A percentile compares a stretch with the other conserved stretches of the same genome.
Evolutionary conservation across 2,329 filamentous ascomycete genomes (phyloP).

Genomic region (Aureobasidium sp.): DNA sequence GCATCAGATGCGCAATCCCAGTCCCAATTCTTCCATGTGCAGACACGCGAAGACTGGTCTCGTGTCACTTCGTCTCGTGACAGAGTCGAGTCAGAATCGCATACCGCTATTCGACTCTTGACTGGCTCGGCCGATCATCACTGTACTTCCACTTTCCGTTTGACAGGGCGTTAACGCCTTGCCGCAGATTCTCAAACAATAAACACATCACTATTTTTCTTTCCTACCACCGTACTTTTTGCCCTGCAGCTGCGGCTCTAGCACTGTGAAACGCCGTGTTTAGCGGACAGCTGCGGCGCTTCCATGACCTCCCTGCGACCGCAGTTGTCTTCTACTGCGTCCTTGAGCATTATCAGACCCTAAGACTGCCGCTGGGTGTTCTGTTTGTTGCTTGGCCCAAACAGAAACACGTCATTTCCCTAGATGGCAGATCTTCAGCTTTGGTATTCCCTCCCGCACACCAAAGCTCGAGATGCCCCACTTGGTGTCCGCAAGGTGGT

Average conservation of each 20-base stretch:
- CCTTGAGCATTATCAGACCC: background rate
- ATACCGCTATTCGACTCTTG: background rate
- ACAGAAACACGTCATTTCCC: conserved; percentile 12
- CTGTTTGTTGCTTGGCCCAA: background rate
- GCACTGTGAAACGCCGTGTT: background rate
- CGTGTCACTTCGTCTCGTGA: background rate
- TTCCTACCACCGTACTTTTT: background rate
- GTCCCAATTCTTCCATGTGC: background rate
- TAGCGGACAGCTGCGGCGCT: background rate
- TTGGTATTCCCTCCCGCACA: background rate
- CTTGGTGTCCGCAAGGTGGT: conserved; percentile 10
- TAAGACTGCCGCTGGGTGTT: background rate
- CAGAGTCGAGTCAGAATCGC: conserved; percentile 1
- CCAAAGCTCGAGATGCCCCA: conserved; percentile 6
- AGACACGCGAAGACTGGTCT: background rate
- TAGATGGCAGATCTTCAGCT: conserved; percentile 7
- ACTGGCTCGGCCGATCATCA: conserved; percentile 1
- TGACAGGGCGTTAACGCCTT: conserved; percentile 9
- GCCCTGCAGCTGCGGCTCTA: background rate
- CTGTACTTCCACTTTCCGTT: background rate
- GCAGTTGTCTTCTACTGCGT: background rate
- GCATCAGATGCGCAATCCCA: background rate
- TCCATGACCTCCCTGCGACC: background rate
- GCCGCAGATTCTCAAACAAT: conserved; percentile 7
- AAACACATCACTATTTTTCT: conserved; percentile 10